A percentile compares a stretch with the other conserved stretches of the same genome.
phyloP scores from a whole-genome alignment of 192 early-diverging fungal species.

The Gamsiella multidivaricata region DNA sequence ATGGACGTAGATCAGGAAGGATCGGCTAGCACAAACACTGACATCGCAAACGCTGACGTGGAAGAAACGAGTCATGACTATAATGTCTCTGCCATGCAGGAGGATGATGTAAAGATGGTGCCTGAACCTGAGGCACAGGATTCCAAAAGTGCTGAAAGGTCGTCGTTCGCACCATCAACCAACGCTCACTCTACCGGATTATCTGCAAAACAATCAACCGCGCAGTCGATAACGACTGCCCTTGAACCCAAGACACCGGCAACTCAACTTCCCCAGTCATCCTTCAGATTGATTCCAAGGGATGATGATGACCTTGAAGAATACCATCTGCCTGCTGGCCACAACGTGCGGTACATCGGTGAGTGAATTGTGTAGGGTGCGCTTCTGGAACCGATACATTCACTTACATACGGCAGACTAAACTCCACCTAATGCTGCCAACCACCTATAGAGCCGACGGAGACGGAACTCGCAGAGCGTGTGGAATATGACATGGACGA shows the following conservation, averaged over 20 bases:
- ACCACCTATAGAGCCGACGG: slow-evolving; percentile 69
- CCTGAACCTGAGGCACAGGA: background rate
- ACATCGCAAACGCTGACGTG: background rate
- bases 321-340: slow-evolving; percentile 71
- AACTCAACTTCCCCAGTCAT: slow-evolving; percentile 56
- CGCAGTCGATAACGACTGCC: background rate
- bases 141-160: slow-evolving; percentile 1
- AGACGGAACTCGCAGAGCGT: slow-evolving; percentile 65
- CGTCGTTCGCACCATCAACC: background rate
- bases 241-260: slow-evolving; percentile 40
- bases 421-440: no score
- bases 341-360: slow-evolving; percentile 80
- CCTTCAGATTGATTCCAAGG: slow-evolving; percentile 49
- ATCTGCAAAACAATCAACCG: background rate
- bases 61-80: background rate
- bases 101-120: background rate
- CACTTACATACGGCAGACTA: no score
- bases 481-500: slow-evolving; percentile 99
- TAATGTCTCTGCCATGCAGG: background rate
- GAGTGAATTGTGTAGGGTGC: no score
- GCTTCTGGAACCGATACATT: no score
- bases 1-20: slow-evolving; percentile 5
- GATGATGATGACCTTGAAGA: slow-evolving; percentile 44
- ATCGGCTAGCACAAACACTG: background rate
- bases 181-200: no score